These are phyloP conservation scores for Syncephalastrum racemosum DNA, from an alignment of 371 early-diverging fungal species.

Conservation along the genomic window DNA sequence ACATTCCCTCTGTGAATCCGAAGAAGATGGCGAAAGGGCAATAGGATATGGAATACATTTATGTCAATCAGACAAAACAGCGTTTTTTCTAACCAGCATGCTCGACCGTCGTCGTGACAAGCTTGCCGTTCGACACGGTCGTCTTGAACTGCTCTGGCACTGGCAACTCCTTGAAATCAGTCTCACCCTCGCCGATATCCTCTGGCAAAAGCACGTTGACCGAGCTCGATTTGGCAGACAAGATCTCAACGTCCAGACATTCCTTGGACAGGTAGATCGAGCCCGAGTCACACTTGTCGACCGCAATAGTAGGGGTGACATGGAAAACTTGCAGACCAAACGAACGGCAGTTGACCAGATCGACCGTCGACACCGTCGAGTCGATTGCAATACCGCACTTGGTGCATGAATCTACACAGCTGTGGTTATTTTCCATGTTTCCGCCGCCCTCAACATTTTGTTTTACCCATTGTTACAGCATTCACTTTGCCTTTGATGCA, in stretches of 20 bases:
- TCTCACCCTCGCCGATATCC: slow-evolving; percentile 63
- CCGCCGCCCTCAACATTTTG: not conserved
- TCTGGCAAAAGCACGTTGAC: slow-evolving; percentile 81
- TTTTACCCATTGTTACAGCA: slow-evolving; percentile 79
- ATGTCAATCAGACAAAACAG: not conserved
- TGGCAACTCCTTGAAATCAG: slow-evolving; percentile 83
- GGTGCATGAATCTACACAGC: slow-evolving; percentile 70
- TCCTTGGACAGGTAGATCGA: slow-evolving; percentile 83
- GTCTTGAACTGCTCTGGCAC: slow-evolving; percentile 94
- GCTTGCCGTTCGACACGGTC: slow-evolving; percentile 73
- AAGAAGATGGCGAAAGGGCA: too few species aligned
- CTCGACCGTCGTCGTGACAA: slow-evolving; percentile 84
- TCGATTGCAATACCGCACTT: slow-evolving; percentile 89
- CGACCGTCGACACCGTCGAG: slow-evolving; percentile 82
- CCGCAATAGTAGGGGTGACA: slow-evolving; percentile 77
- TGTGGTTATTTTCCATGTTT: too few species aligned
- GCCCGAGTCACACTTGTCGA: slow-evolving; percentile 94
- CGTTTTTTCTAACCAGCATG: slow-evolving; percentile 59
- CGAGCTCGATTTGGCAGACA: slow-evolving; percentile 88
- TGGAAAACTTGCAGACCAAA: slow-evolving; percentile 88
- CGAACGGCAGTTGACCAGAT: slow-evolving; percentile 89
- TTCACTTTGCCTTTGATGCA: slow-evolving; percentile 91
- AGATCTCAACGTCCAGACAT: slow-evolving; percentile 77
- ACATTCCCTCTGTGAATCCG: too few species aligned
- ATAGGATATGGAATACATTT: too few species aligned